Evolutionary conservation across 768 basidiomycete species (phyloP).

Genomic region (Lentinula sp.): DNA sequence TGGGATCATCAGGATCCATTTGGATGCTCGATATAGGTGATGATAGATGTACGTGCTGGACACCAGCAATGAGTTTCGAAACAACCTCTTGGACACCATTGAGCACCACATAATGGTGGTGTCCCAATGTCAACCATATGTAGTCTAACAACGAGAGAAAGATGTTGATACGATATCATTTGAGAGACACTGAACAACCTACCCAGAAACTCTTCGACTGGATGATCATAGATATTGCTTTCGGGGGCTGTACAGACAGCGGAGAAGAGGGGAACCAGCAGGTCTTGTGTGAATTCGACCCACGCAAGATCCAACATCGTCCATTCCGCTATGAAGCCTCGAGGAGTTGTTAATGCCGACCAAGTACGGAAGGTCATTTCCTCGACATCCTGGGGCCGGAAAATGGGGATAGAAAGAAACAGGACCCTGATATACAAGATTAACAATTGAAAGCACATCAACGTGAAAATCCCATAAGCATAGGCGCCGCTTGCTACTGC

Average conservation of each 20-base stretch:
- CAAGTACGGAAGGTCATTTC: constrained; percentile 45
- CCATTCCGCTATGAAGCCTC: constrained; percentile 29
- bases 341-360: constrained; percentile 37
- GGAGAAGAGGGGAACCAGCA: constrained; percentile 64
- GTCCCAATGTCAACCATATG: constrained; percentile 60
- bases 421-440: constrained; percentile 42
- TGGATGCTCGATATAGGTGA: constrained; percentile 42
- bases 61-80: constrained; percentile 33
- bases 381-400: constrained; percentile 21
- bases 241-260: constrained; percentile 65
- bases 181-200: constrained; percentile 13
- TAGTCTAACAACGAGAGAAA: constrained; percentile 42
- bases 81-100: constrained; percentile 60
- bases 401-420: constrained; percentile 36
- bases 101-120: constrained; percentile 60
- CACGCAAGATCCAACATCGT: constrained; percentile 46
- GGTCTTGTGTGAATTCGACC: constrained; percentile 42
- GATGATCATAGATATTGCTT: constrained; percentile 49
- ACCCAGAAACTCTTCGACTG: constrained; percentile 64
- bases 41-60: constrained; percentile 49
- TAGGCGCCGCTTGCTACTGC: constrained; percentile 16
- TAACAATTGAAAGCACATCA: constrained; percentile 35
- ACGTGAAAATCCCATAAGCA: constrained; percentile 30
- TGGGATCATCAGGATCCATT: constrained; percentile 26
- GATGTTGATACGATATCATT: neutral